Base-by-base conservation (phyloP, 2,329 filamentous ascomycete genomes). In the Metarhizium brunneum region DNA sequence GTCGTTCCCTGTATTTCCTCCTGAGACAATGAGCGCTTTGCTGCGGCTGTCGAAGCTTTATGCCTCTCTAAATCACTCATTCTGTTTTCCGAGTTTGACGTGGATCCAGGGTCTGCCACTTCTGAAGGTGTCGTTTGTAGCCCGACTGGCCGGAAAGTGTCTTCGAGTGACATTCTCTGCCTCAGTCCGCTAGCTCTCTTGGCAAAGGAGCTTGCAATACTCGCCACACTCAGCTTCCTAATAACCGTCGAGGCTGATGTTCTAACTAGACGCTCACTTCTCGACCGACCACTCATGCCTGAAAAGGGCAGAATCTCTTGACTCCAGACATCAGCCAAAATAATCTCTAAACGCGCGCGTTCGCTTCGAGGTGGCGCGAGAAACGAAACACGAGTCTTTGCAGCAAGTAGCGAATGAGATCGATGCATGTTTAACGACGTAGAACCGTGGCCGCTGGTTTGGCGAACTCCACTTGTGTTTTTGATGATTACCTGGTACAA, bases 171-270 rank as follows among this genome's bases (percentile, higher is more conserved):
- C 10, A 58, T 25, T 43, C 55, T 63, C 35, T 63, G 65, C 35
- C 65, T 60, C 30, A 77, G 63, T 60, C 85, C 88, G 43, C 76
- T 77, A 1, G 88, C 87, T 56, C 87, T 83, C 62, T 86, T 88
- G 42, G 83, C 81, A 65, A 95, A 92, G 50, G 87, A 87, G 61
- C 82, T 86, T 14, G 88, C 81, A 60, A 94, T 87, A 68, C 86
- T 91, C 51, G 87, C 86, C 64, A 90, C 86, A 69, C 89, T 95
- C 59, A 96, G 79, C 67, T 92, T 95, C 53, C 91, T 82, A 74
- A 96, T 95, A 65, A 96, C 83, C 1, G 88, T 88, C 40, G 89
- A 90, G 13, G 91, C 88, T n/a, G 87, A 90, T 45, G 82, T 83
- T 52, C 88, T 80, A 50, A 94, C 85, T 3, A 90, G 75, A 64